Conservation (phyloP, 2,329 filamentous ascomycete genomes). For the Mycosphaerella sp. region DNA sequence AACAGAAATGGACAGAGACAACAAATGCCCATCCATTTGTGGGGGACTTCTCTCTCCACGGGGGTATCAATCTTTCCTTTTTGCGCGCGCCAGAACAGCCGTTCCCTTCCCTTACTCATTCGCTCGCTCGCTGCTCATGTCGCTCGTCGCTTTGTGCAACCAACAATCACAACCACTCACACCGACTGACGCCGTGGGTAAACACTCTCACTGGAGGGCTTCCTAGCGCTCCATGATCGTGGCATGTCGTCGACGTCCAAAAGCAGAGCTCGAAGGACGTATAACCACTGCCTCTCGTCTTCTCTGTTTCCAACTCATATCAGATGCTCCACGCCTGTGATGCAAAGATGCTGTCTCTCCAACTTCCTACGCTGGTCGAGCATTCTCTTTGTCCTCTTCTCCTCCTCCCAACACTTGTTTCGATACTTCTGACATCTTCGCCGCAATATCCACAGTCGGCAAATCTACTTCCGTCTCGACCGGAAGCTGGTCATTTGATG, state of each 20-base stretch:
- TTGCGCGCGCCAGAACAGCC: background rate
- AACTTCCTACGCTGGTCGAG: conserved; percentile 14
- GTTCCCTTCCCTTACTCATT: background rate
- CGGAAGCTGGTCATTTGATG: conserved; percentile 1
- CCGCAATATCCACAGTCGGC: background rate
- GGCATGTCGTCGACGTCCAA: conserved; percentile 1
- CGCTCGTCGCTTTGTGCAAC: background rate
- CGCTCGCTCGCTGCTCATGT: too few species aligned
- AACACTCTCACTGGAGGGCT: conserved; percentile 5
- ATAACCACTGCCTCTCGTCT: conserved; percentile 5
- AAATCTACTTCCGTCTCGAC: background rate
- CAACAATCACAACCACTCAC: background rate
- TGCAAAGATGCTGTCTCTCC: conserved; percentile 2
- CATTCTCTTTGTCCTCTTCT: conserved; percentile 14
- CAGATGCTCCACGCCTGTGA: conserved; percentile 4
- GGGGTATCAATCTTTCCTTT: background rate
- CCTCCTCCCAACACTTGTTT: conserved; percentile 5
- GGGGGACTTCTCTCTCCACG: background rate
- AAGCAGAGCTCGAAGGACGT: background rate
- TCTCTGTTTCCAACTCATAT: conserved; percentile 7
- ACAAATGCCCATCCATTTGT: background rate
- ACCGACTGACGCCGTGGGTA: background rate
- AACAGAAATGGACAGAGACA: background rate
- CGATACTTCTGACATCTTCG: conserved; percentile 6
- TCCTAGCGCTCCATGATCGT: conserved; percentile 9